These are phyloP conservation scores for Chlorella sorokiniana DNA, from an alignment of 139 green algal genomes.

Conservation along the genomic window DNA sequence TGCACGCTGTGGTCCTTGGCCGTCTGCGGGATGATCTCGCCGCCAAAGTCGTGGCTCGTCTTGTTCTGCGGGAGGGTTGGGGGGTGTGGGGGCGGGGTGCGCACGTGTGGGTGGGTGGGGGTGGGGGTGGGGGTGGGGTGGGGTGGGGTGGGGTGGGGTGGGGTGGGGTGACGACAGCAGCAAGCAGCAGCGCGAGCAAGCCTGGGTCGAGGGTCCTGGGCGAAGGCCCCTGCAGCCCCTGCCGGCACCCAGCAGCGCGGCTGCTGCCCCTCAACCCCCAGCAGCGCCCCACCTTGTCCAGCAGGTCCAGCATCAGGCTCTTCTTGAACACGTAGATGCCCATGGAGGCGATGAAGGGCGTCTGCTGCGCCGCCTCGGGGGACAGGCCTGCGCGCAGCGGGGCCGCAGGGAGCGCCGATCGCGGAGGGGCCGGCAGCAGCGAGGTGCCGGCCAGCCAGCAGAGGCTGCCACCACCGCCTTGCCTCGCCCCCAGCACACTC, in stretches of 20 bases:
- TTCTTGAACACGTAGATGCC: slow-evolving; percentile 99
- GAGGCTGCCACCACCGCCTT: too few species aligned
- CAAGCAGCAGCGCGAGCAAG: too few species aligned
- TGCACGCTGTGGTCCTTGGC: slow-evolving; percentile 48
- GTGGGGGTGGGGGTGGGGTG: too few species aligned
- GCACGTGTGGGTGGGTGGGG: neutral
- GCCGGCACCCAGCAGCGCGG: neutral
- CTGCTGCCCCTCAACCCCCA: neutral
- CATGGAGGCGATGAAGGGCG: slow-evolving; percentile 98
- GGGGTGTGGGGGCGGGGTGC: neutral
- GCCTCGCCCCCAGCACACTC: too few species aligned
- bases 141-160: too few species aligned
- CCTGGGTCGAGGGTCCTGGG: neutral
- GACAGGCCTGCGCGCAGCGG: slow-evolving; percentile 62
- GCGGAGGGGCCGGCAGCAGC: too few species aligned
- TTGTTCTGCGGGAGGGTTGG: neutral
- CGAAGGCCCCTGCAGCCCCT: neutral
- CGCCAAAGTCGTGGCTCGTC: slow-evolving; percentile 93
- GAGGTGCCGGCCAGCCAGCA: too few species aligned
- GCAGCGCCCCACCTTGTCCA: slow-evolving; percentile 15
- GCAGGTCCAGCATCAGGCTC: slow-evolving; percentile 55
- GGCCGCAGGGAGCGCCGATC: neutral
- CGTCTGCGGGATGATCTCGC: slow-evolving; percentile 95
- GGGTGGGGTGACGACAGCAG: too few species aligned
- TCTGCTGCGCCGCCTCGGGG: slow-evolving; percentile 71